Percentiles rank a stretch among this genome's conserved stretches.
These are phyloP conservation scores for Venturia aucupariae DNA, from an alignment of 2,329 filamentous ascomycete species.

Conservation along the genomic window DNA sequence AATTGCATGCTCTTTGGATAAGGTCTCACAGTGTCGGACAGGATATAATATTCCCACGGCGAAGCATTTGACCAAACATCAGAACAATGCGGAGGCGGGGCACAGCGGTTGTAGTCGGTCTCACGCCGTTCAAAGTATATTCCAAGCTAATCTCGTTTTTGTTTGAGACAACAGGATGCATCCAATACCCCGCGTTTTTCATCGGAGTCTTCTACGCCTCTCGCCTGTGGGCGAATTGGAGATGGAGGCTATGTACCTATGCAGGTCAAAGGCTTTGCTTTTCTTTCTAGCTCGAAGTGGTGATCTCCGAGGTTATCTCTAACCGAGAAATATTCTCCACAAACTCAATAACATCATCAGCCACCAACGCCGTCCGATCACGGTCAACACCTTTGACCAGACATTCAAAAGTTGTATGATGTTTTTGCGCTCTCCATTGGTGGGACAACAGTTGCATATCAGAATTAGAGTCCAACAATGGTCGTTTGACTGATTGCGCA, in stretches of 20 bases:
- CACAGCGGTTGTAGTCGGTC: neutral
- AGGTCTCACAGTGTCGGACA: neutral
- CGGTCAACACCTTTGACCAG: neutral
- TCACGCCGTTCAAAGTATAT: neutral
- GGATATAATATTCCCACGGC: neutral
- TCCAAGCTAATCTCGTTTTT: neutral
- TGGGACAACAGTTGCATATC: neutral
- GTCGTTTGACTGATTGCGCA: too few relatives aligned
- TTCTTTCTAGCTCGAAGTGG: neutral
- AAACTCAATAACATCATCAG: neutral
- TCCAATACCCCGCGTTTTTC: constrained; percentile 1
- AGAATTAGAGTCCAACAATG: too few relatives aligned
- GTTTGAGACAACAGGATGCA: neutral
- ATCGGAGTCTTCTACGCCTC: neutral
- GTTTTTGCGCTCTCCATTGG: neutral
- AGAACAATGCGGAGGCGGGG: neutral
- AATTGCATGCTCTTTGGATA: neutral
- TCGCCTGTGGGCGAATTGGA: neutral
- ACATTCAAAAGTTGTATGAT: too few relatives aligned
- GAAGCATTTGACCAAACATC: neutral
- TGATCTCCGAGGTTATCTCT: neutral
- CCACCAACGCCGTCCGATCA: neutral
- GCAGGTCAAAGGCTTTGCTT: neutral
- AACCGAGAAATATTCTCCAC: neutral
- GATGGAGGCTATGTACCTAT: neutral